Evolutionary conservation across 2,329 filamentous ascomycete genomes (phyloP).

Genomic region (Lasiodiplodia citricola): DNA sequence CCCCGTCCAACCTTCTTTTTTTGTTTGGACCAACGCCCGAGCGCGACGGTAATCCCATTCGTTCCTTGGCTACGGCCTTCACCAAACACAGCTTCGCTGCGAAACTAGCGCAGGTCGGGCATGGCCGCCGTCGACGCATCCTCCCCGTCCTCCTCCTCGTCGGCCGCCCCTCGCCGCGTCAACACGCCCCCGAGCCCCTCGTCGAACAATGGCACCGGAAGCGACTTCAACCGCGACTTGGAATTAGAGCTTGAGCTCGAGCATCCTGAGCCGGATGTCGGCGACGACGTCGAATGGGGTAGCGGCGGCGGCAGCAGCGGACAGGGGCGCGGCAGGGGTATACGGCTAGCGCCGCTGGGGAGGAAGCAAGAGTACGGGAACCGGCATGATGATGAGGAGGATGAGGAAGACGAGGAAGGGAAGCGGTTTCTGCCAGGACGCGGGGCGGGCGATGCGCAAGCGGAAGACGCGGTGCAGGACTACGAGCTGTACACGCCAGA

Average conservation of each 20-base stretch:
- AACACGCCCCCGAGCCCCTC: neutral
- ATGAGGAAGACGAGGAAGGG: constrained; percentile 29
- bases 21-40: neutral
- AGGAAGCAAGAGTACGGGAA: neutral
- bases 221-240: neutral
- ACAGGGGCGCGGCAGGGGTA: neutral
- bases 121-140: neutral
- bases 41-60: neutral
- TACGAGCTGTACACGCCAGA: constrained; percentile 65
- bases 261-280: constrained; percentile 4
- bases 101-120: neutral
- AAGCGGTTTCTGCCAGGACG: constrained; percentile 13
- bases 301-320: neutral
- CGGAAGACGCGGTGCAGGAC: constrained; percentile 40
- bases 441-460: neutral
- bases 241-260: neutral
- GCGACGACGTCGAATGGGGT: constrained; percentile 15
- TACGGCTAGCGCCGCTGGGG: constrained; percentile 4
- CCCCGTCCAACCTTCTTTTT: neutral
- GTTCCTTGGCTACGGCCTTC: neutral
- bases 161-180: neutral
- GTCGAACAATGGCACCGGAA: neutral
- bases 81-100: neutral
- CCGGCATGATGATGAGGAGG: constrained; percentile 30
- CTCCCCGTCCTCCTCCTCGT: neutral